Percentiles rank a stretch among this genome's conserved stretches.
Conservation (phyloP, 495 filamentous ascomycete species). For the Daldinia concentrica region DNA sequence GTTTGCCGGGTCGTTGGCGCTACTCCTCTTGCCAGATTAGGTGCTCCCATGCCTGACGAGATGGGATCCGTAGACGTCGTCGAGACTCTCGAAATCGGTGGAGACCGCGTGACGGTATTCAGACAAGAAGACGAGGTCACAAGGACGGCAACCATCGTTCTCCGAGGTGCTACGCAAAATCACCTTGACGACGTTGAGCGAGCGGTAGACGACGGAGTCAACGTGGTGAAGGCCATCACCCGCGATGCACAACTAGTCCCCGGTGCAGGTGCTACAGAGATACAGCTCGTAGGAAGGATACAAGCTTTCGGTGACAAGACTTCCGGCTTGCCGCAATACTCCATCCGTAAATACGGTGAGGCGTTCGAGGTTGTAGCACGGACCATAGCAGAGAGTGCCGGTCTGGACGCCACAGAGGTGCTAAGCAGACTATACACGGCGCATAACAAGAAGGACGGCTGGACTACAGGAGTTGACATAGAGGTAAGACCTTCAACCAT, state of each 20-base stretch:
- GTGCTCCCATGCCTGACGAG: slow-evolving; percentile 99
- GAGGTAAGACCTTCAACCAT: slow-evolving; percentile 61
- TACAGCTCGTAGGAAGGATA: slow-evolving; percentile 93
- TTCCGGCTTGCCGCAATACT: slow-evolving; percentile 89
- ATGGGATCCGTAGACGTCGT: slow-evolving; percentile 96
- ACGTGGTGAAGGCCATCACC: slow-evolving; percentile 98
- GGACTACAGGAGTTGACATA: slow-evolving; percentile 92
- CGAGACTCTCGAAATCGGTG: slow-evolving; percentile 97
- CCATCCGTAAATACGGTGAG: slow-evolving; percentile 96
- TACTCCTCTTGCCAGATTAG: slow-evolving; percentile 91
- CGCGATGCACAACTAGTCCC: slow-evolving; percentile 90
- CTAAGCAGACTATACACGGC: slow-evolving; percentile 91
- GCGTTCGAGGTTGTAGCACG: slow-evolving; percentile 97
- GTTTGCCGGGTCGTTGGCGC: slow-evolving; percentile 97
- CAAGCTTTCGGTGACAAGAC: slow-evolving; percentile 88
- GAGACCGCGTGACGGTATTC: slow-evolving; percentile 98
- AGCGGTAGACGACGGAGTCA: slow-evolving; percentile 98
- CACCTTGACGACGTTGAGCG: slow-evolving; percentile 97
- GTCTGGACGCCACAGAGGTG: slow-evolving; percentile 94
- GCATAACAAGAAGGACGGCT: slow-evolving; percentile 85
- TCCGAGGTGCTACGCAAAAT: slow-evolving; percentile 96
- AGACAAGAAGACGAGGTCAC: slow-evolving; percentile 93
- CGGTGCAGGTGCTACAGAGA: slow-evolving; percentile 94
- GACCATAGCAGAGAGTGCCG: slow-evolving; percentile 91
- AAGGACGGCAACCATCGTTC: slow-evolving; percentile 91